phyloP scores from a whole-genome alignment of 306 rosid species.

The Abrus pulchellus region DNA sequence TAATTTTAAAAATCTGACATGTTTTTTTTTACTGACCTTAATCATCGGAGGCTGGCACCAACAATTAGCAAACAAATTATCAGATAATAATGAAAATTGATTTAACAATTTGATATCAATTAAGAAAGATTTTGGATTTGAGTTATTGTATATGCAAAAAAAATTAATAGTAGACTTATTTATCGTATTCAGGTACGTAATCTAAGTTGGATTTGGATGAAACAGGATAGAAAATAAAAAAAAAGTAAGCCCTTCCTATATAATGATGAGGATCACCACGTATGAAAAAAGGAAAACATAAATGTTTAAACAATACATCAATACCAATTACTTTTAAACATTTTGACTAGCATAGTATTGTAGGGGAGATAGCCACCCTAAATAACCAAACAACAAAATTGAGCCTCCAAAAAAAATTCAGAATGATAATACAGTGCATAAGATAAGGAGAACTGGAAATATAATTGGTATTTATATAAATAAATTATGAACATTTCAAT shows the following conservation, averaged over 20 bases:
- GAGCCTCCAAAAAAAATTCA: neutral
- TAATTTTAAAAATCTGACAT: too few relatives aligned
- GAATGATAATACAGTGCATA: neutral
- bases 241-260: neutral
- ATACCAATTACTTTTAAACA: neutral
- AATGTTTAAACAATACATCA: neutral
- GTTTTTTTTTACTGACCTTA: neutral
- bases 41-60: too few relatives aligned
- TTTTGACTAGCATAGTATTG: neutral
- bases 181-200: too few relatives aligned
- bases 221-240: neutral
- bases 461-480: neutral
- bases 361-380: neutral
- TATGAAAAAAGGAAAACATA: neutral
- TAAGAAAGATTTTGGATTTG: too few relatives aligned
- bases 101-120: too few relatives aligned
- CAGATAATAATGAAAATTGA: too few relatives aligned
- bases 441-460: neutral
- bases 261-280: neutral
- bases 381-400: neutral
- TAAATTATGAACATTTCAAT: slow-evolving; percentile 23
- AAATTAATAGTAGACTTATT: too few relatives aligned
- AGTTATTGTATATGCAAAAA: too few relatives aligned
- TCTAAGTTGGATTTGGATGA: too few relatives aligned
- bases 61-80: too few relatives aligned